Evolutionary conservation across 768 basidiomycete genomes (phyloP).

Genomic region (Pisolithus albus): DNA sequence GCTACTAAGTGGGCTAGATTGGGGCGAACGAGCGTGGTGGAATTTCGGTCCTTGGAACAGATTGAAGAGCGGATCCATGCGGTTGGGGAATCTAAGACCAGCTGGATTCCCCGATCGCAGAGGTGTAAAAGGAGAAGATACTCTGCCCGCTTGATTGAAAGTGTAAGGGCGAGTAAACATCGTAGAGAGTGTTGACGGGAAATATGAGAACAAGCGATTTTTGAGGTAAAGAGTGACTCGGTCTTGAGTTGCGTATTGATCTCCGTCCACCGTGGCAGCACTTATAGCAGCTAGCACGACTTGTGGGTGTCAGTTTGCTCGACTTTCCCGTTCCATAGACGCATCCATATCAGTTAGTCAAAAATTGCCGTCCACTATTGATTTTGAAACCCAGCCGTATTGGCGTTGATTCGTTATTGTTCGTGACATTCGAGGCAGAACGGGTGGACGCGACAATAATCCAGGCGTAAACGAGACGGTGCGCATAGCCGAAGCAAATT

Average conservation of each 20-base stretch:
- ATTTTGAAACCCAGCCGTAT: not conserved
- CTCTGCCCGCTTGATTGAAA: constrained; percentile 12
- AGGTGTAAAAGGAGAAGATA: constrained; percentile 2
- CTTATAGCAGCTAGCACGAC: not conserved
- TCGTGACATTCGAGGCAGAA: too few species aligned
- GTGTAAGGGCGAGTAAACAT: constrained; percentile 3
- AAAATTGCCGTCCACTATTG: not conserved
- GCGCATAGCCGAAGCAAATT: not conserved
- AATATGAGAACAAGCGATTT: not conserved
- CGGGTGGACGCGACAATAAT: too few species aligned
- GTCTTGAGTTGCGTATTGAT: not conserved
- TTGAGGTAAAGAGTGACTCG: not conserved
- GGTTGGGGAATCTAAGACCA: constrained; percentile 20
- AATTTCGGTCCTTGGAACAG: constrained; percentile 10
- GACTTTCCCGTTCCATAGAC: not conserved
- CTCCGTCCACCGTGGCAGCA: not conserved
- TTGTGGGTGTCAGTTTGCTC: not conserved
- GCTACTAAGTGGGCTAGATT: constrained; percentile 12
- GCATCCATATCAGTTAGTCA: not conserved
- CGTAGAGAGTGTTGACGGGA: not conserved
- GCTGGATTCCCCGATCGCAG: constrained; percentile 13
- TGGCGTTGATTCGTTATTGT: not conserved
- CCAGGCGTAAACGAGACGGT: too few species aligned
- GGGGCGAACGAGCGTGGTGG: constrained; percentile 8
- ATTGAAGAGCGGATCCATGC: constrained; percentile 15